Evolutionary conservation across 352 stramenopile species (phyloP), one percentile per base, ranked within the genome.

Genomic region (Phytopythium oedochilum): DNA sequence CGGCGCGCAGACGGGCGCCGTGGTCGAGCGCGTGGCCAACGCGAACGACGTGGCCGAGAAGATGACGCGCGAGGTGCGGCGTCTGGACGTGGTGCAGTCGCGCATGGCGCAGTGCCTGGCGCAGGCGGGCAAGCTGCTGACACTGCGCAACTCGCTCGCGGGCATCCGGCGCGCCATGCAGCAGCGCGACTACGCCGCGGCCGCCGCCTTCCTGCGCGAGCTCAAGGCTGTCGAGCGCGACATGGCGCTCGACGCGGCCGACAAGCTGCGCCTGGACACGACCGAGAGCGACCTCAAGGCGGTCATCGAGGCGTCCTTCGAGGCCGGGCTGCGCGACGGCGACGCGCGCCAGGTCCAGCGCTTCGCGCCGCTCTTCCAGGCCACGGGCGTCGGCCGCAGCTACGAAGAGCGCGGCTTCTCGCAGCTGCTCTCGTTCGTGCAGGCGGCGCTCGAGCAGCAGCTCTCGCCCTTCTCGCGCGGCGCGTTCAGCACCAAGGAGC

Each of bases 21-120:
- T 95, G 40, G 86, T 90, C 14, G 81, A 92, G 65, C 80, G 82
- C 43, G 83, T 96, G 42, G 82, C 77, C 14, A 93, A 93, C 42
- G 83, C 86, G 5, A 93, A 96, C 61, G 86, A 96, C n/a, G 80
- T 96, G 11, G 86, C 83, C 7, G 86, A 89, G 54, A 94, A 92
- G 63, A 96, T 96, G 86, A 94, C 86, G 46, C 72, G 75, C 31
- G 84, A 96, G 31, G 83, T 96, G 51, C 80, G 86, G 23, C 81
- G 73, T 12, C 62, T 96, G 29, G 86, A 92, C 51, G 77, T 90
- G 53, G 71, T 92, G 32, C 83, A 96, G 63, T 91, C 81, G 59
- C 82, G 83, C 8, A 54, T 96, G 61, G 71, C 71, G 43, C 52
- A 70, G 45, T 78, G 64, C 25, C 61, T 94, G 23, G 68, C 74